phyloP scores from a whole-genome alignment of 352 stramenopile genomes.

The Phytophthora gonapodyides region DNA sequence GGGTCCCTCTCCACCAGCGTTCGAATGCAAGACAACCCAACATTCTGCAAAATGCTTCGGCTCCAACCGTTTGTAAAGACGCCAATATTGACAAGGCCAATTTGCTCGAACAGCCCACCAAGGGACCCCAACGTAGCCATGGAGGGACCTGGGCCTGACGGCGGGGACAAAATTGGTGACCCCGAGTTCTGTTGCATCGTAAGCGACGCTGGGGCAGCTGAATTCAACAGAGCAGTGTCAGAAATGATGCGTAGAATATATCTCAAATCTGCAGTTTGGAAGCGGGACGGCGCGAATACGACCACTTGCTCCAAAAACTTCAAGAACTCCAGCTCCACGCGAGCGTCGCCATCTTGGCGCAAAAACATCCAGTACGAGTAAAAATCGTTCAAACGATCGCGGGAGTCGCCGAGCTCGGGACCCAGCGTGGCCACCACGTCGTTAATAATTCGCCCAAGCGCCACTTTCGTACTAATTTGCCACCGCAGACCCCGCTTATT shows the following conservation, averaged over 20 bases:
- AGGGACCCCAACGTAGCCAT: conserved; percentile 28
- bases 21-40: conserved; percentile 74
- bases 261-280: conserved; percentile 55
- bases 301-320: conserved; percentile 86
- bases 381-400: conserved; percentile 60
- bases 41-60: conserved; percentile 71
- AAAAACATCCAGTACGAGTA: conserved; percentile 77
- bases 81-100: conserved; percentile 44
- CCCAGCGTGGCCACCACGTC: conserved; percentile 65
- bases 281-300: conserved; percentile 71
- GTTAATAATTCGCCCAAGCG: conserved; percentile 72
- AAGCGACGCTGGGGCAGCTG: conserved; percentile 9
- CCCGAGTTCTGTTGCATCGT: conserved; percentile 19
- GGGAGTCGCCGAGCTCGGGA: conserved; percentile 51
- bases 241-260: conserved; percentile 71
- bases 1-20: conserved; percentile 82
- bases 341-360: conserved; percentile 66
- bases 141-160: conserved; percentile 20
- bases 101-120: conserved; percentile 34
- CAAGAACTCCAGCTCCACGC: conserved; percentile 78
- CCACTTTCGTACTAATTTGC: conserved; percentile 60
- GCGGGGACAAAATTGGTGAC: conserved; percentile 26
- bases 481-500: conserved; percentile 59
- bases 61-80: conserved; percentile 56
- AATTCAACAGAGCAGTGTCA: conserved; percentile 42